These are phyloP conservation scores for Sarcodon sp. DNA, from an alignment of 768 basidiomycete species.

Conservation along the genomic window DNA sequence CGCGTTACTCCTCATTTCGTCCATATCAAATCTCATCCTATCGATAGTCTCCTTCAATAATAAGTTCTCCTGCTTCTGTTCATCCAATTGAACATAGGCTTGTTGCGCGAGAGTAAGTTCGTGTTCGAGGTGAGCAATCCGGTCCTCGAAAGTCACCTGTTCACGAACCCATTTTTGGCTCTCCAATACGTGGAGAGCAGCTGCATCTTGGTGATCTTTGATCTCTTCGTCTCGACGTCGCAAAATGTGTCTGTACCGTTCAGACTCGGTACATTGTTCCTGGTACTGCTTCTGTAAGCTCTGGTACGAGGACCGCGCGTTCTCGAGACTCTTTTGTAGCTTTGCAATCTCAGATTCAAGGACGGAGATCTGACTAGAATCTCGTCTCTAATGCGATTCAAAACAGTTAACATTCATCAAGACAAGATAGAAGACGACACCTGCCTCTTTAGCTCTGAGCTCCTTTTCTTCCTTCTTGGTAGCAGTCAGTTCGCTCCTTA, in stretches of 20 bases:
- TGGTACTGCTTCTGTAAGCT: conserved; percentile 80
- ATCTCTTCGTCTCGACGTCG: conserved; percentile 67
- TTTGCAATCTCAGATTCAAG: conserved; percentile 75
- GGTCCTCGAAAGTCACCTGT: conserved; percentile 59
- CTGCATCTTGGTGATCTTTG: conserved; percentile 46
- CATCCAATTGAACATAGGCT: conserved; percentile 65
- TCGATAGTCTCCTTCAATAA: conserved; percentile 94
- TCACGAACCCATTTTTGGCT: conserved; percentile 52
- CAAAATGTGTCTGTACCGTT: conserved; percentile 64
- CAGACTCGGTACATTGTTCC: conserved; percentile 74
- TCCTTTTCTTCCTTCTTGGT: conserved; percentile 93
- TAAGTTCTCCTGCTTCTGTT: conserved; percentile 92
- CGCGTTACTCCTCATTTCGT: conserved; percentile 62
- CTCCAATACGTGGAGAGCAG: conserved; percentile 53
- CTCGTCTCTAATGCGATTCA: conserved; percentile 31
- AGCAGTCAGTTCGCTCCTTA: conserved; percentile 59
- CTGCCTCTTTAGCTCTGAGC: conserved; percentile 72
- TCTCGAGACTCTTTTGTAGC: conserved; percentile 62
- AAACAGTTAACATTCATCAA: conserved; percentile 8
- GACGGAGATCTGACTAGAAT: conserved; percentile 48
- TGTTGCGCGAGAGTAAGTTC: conserved; percentile 62
- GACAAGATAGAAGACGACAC: conserved; percentile 7
- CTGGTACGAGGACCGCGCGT: conserved; percentile 56
- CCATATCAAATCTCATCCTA: conserved; percentile 86
- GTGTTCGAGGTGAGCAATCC: conserved; percentile 52